These are phyloP conservation scores for sweet orange (Citrus sinensis) DNA, from an alignment of 345 rosid species.

Conservation along the genomic window DVS_A1.0 CM039164.1:27084001-27084500, in stretches of 20 bases:
- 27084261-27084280: constrained; percentile 74
- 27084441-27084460: constrained; percentile 11
- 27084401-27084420: not conserved
- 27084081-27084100: constrained; percentile 88
- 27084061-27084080: not conserved
- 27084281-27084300: constrained; percentile 92
- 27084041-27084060: not conserved
- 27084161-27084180: constrained; percentile 88
- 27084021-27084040: not conserved
- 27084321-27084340: constrained; percentile 29
- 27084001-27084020: not conserved
- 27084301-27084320: constrained; percentile 71
- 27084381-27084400: constrained; percentile 16
- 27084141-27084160: constrained; percentile 56
- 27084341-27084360: not conserved
- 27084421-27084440: constrained; percentile 15
- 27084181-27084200: not conserved
- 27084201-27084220: not conserved
- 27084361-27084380: constrained; percentile 9
- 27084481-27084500: constrained; percentile 20
- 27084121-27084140: constrained; percentile 61
- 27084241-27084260: not conserved
- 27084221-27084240: not conserved
- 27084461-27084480: constrained; percentile 11
- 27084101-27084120: constrained; percentile 62